These are phyloP conservation scores for Claviceps spartinae DNA, from an alignment of 2,329 filamentous ascomycete genomes.

Conservation along the genomic window DNA sequence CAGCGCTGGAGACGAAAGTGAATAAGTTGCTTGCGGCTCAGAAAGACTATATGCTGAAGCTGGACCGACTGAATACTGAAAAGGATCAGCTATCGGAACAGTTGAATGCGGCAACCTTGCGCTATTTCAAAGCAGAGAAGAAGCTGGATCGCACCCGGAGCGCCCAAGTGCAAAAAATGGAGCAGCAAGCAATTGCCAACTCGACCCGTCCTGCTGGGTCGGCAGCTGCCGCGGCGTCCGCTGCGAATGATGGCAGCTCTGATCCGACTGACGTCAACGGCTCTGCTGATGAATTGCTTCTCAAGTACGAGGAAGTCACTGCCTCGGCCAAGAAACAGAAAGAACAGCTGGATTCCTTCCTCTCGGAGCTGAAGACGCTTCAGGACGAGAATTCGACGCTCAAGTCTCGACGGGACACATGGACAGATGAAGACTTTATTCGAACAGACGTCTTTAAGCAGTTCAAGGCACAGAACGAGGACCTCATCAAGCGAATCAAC, in stretches of 20 bases:
- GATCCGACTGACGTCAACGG: conserved; percentile 39
- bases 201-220: conserved; percentile 33
- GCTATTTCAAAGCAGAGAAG: conserved; percentile 92
- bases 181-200: conserved; percentile 72
- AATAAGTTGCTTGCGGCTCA: conserved; percentile 64
- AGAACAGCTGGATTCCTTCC: conserved; percentile 68
- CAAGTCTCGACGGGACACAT: conserved; percentile 51
- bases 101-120: conserved; percentile 73
- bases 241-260: conserved; percentile 30
- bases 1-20: conserved; percentile 61
- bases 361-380: conserved; percentile 60
- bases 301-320: conserved; percentile 62
- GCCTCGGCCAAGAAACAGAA: conserved; percentile 73
- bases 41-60: conserved; percentile 64
- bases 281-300: conserved; percentile 53
- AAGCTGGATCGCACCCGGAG: conserved; percentile 85
- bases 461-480: conserved; percentile 79
- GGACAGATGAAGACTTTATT: conserved; percentile 87
- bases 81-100: conserved; percentile 78
- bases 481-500: conserved; percentile 84
- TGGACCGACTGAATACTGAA: conserved; percentile 62
- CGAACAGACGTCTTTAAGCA: conserved; percentile 89
- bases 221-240: conserved; percentile 6
- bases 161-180: conserved; percentile 77
- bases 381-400: conserved; percentile 69